Percentiles rank a stretch among this genome's conserved stretches.
Conservation (phyloP, 805 yeast genomes). For the Lipomyces oligophaga region DNA sequence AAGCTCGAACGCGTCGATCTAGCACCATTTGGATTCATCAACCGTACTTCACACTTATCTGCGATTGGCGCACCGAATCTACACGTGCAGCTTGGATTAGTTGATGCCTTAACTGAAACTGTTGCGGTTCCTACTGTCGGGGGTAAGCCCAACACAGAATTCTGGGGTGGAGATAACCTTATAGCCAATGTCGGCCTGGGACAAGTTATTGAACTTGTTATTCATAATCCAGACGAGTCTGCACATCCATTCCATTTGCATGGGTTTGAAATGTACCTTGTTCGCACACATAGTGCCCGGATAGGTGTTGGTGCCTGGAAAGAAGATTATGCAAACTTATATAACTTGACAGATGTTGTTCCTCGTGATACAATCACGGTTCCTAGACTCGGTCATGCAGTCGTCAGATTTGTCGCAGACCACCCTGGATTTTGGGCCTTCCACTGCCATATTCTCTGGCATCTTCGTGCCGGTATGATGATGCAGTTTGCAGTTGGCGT, state of each 20-base stretch:
- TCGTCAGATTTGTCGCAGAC: slow-evolving; percentile 81
- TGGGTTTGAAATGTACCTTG: slow-evolving; percentile 66
- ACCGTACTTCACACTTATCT: slow-evolving; percentile 28
- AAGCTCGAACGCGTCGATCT: slow-evolving; percentile 18
- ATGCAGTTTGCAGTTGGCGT: slow-evolving; percentile 48
- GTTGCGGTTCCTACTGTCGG: slow-evolving; percentile 43
- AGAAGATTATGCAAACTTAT: slow-evolving; percentile 32
- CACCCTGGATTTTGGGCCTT: slow-evolving; percentile 98
- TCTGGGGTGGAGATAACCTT: slow-evolving; percentile 57
- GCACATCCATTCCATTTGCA: slow-evolving; percentile 78
- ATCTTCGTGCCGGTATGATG: slow-evolving; percentile 93
- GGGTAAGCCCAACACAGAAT: slow-evolving; percentile 62
- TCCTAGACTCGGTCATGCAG: slow-evolving; percentile 78
- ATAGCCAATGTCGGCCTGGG: slow-evolving; percentile 56
- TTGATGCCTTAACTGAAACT: slow-evolving; percentile 38
- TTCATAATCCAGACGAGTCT: slow-evolving; percentile 76
- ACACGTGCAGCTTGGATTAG: slow-evolving; percentile 32
- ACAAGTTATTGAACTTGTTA: slow-evolving; percentile 68
- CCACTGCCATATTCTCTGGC: slow-evolving; percentile 99
- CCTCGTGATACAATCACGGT: slow-evolving; percentile 77
- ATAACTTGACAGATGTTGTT: slow-evolving; percentile 65
- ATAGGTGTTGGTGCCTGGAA: slow-evolving; percentile 15
- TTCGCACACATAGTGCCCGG: slow-evolving; percentile 45
- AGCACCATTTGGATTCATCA: slow-evolving; percentile 34
- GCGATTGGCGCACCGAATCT: slow-evolving; percentile 34